Evolutionary conservation across 2,329 filamentous ascomycete genomes (phyloP).

Genomic region (Byssochlamys sp.): DNA sequence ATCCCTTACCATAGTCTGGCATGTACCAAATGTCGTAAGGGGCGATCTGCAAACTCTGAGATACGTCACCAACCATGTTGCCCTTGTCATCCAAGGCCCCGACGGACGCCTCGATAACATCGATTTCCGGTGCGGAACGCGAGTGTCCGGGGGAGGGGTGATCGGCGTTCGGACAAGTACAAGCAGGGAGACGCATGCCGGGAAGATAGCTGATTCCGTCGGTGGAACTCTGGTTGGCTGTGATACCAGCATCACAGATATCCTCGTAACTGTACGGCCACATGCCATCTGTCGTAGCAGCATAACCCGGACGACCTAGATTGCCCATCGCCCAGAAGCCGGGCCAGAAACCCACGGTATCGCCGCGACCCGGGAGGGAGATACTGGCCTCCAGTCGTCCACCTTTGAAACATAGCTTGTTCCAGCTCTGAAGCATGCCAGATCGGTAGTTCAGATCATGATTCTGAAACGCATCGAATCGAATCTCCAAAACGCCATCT

Average conservation of each 20-base stretch:
- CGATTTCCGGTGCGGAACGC: constrained; percentile 60
- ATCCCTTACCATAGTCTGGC: constrained; percentile 45
- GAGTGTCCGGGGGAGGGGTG: constrained; percentile 58
- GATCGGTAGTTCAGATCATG: constrained; percentile 59
- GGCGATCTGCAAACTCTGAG: constrained; percentile 58
- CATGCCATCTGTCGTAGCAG: constrained; percentile 60
- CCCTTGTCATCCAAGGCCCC: constrained; percentile 38
- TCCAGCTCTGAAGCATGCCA: constrained; percentile 68
- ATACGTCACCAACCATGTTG: constrained; percentile 51
- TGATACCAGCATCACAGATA: constrained; percentile 60
- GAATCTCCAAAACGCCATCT: constrained; percentile 53
- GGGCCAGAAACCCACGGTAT: constrained; percentile 62
- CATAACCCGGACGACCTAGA: constrained; percentile 58
- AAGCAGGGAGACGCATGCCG: constrained; percentile 61
- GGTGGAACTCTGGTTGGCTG: constrained; percentile 58
- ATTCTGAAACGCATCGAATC: constrained; percentile 56
- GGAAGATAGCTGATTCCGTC: constrained; percentile 59
- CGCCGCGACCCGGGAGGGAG: constrained; percentile 57
- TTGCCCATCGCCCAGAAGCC: constrained; percentile 71
- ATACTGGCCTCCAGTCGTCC: constrained; percentile 61
- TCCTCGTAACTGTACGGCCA: constrained; percentile 67
- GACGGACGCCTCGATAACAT: constrained; percentile 61
- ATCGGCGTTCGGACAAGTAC: constrained; percentile 54
- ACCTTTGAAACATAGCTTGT: constrained; percentile 63
- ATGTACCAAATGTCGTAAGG: constrained; percentile 64